Evolutionary conservation across 768 basidiomycete genomes (phyloP).

Genomic region (Termitomyces sp.): DNA sequence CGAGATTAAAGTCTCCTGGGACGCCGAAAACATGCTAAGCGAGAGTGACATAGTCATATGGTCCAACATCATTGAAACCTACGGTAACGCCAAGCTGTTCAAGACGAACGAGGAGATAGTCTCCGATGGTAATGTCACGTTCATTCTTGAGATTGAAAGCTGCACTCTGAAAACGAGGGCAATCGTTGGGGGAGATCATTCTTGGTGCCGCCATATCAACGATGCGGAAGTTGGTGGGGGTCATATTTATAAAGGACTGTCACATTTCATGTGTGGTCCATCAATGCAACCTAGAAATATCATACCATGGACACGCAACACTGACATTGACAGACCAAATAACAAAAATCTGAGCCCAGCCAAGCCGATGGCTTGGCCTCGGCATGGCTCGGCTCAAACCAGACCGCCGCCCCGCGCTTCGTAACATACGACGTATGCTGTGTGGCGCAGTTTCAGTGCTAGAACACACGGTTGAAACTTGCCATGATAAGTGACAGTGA

Average conservation of each 20-base stretch:
- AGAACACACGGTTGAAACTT: not conserved
- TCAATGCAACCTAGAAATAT: not conserved
- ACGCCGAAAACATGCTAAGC: constrained; percentile 73
- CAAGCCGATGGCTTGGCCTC: not conserved
- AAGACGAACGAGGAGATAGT: constrained; percentile 52
- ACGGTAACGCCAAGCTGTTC: constrained; percentile 58
- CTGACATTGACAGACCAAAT: not conserved
- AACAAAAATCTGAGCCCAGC: not conserved
- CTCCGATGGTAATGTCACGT: constrained; percentile 39
- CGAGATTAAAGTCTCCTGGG: too few relatives aligned
- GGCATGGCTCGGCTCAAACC: not conserved
- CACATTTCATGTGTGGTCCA: not conserved
- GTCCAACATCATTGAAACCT: constrained; percentile 5
- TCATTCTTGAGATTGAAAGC: constrained; percentile 34
- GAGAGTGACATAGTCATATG: not conserved
- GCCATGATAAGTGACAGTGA: not conserved
- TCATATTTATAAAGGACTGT: not conserved
- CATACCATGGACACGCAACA: not conserved
- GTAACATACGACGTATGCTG: not conserved
- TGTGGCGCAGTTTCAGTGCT: not conserved
- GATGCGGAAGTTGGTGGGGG: not conserved
- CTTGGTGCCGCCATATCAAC: constrained; percentile 14
- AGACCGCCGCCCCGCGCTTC: not conserved
- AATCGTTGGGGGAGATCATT: constrained; percentile 35
- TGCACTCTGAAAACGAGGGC: constrained; percentile 41